Base-by-base conservation (phyloP, 2,329 filamentous ascomycete genomes). In the Dactylellina leptospora region DNA sequence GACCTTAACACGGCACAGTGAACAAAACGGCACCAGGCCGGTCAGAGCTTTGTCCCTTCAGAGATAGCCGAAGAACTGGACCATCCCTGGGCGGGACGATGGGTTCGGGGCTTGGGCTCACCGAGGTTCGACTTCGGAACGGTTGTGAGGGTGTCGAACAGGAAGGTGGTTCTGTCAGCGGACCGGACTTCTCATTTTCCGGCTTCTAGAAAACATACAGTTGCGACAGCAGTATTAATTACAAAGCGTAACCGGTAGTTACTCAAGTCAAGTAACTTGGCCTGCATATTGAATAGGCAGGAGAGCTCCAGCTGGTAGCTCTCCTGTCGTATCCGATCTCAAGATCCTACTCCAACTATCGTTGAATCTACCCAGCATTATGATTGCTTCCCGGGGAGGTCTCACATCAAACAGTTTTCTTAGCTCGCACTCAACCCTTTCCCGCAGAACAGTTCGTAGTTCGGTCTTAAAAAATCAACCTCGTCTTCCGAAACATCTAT, bases 161-260 rank as follows among this genome's bases (percentile, higher is more conserved):
- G 66, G 66, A 71, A 71, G 66, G 66, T 62, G 58, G 50, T 71
- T 58, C 66, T 71, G 66, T 60, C 66, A 58, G 50, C 58, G 27
- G 54, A 44, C 48, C 30, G 40, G 36, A 16, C 22, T 42, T 38
- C 45, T 36, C 16, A 36, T 50, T 54, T 61, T 55, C 56, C 56
- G 48, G 56, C 64, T 70, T 70, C 64, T 61, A 50, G 64, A 70
- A 61, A 61, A 66, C 58, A 13, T 47, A 11, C 18, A 47, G 23
- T 44, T n/a, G 28, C 30, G 47, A 36, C 23, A n/a, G 40, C 23
- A n/a, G 18, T 48, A 40, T 18, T 13, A 56, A 50, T 64, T 56
- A 50, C 42, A 56, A 64, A 64, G 30, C 42, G 36, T n/a, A 50
- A 38, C 40, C 61, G 42, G 51, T 66, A 50, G 61, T 50, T 55